Evolutionary conservation across 2,329 filamentous ascomycete genomes (phyloP).

Genomic region (Ophiostoma tasmaniense): DNA sequence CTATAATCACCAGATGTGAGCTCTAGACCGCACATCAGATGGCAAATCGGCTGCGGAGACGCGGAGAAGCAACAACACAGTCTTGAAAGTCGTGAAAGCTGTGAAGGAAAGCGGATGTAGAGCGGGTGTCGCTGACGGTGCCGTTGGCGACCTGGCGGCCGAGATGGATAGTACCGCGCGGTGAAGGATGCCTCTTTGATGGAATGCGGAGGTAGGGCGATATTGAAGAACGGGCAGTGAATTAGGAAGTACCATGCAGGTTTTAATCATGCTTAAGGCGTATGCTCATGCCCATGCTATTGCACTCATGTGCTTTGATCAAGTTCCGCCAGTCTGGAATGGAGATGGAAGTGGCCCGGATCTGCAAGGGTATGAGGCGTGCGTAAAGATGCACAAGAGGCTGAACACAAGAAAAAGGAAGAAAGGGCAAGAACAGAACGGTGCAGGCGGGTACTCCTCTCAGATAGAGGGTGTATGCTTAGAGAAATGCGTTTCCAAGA

Average conservation of each 20-base stretch:
- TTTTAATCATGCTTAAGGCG: not conserved
- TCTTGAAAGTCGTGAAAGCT: not conserved
- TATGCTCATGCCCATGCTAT: too few relatives aligned
- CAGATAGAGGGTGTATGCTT: not conserved
- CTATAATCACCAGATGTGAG: not conserved
- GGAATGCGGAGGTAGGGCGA: not conserved
- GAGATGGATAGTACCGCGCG: not conserved
- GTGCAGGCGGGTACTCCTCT: not conserved
- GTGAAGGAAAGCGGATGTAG: not conserved
- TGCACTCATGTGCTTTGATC: too few relatives aligned
- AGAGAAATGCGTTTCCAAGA: not conserved
- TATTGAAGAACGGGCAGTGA: not conserved
- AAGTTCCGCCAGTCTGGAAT: not conserved
- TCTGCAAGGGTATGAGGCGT: not conserved
- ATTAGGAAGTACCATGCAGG: not conserved
- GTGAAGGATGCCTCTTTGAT: not conserved
- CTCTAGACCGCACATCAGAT: not conserved
- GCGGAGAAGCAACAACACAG: not conserved
- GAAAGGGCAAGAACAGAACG: not conserved
- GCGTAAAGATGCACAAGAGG: too few relatives aligned
- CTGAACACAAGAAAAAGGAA: not conserved
- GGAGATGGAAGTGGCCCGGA: not conserved
- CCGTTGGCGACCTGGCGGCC: not conserved
- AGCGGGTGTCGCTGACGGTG: not conserved
- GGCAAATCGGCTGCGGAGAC: not conserved